Base-by-base conservation (phyloP, 768 basidiomycete genomes). In the Phanerochaete sordida region DNA sequence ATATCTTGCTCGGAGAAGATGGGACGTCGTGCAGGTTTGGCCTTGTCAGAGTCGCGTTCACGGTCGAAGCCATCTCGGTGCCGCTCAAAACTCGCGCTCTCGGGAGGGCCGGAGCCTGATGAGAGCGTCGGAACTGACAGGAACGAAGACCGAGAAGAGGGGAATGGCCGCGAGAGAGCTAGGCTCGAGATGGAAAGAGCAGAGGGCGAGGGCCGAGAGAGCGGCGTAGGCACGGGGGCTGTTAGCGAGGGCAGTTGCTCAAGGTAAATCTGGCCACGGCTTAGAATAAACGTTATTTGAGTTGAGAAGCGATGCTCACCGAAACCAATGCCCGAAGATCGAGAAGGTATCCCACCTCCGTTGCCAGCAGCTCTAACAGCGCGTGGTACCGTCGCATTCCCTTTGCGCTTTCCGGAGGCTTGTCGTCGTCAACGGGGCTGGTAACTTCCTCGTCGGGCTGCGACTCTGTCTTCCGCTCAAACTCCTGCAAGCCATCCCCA, bases 291-390 rank as follows among this genome's bases (percentile, higher is more conserved):
- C 16, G 23, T 24, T 31, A 23, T 27, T 35, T 24, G 19, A 21
- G 31, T 53, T 47, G 58, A 44, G n/a, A 54, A 39, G 43, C 30
- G 24, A 1, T 21, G 73, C 81, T 61, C 70, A 93, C 93, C 63
- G 81, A 80, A 58, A 93, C 89, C 46, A 98, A 79, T 9, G 82
- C 82, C 61, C 85, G 83, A 66, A 98, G 73, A 73, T 95, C 93
- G 54, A 79, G 70, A 9, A 94, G 79, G 71, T 98, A 98, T 7
- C 85, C 84, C 21, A 84, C 77, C 76, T 98, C 96, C 0, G 94
- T 95, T 59, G 83, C 78, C 26, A 98, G 79, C 43, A 98, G 77
- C 74, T 98, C 96, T 64, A 85, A 79, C 52, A 98, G 81, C 6
- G 93, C 90, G 67, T 97, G 88, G 63, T 82, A 87, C 57, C 72